phyloP scores from a whole-genome alignment of 208 protist genomes.

The Leishmania martiniquensis region DNA sequence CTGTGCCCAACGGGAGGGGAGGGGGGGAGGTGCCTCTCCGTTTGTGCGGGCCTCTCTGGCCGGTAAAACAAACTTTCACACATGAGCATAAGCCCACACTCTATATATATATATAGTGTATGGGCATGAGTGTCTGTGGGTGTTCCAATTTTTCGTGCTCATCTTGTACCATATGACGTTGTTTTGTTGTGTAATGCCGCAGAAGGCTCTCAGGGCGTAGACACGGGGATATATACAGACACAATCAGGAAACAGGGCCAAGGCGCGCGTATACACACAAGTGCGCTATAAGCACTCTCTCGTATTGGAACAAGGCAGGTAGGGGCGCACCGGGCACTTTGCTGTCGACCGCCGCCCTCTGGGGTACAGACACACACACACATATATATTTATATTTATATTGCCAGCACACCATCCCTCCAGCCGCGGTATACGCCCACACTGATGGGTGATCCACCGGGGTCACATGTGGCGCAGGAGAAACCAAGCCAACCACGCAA shows the following conservation, averaged over 20 bases:
- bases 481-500: not conserved
- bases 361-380: too few species aligned
- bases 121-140: too few species aligned
- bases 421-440: not conserved
- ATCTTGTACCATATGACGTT: too few species aligned
- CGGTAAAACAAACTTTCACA: too few species aligned
- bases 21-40: too few species aligned
- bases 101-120: not conserved
- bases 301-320: not conserved
- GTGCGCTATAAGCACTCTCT: not conserved
- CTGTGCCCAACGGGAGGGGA: too few species aligned
- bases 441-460: conserved; percentile 23
- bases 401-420: not conserved
- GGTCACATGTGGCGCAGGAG: conserved; percentile 17
- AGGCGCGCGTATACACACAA: not conserved
- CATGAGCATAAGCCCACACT: too few species aligned
- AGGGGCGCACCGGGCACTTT: not conserved
- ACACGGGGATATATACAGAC: not conserved
- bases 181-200: too few species aligned
- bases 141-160: too few species aligned
- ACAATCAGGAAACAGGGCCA: not conserved
- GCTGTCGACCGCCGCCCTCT: not conserved
- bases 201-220: too few species aligned
- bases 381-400: too few species aligned
- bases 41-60: not conserved